A percentile compares a stretch with the other conserved stretches of the same genome.
Evolutionary conservation across 768 basidiomycete genomes (phyloP).

Genomic region (Lactarius pseudohatsudake): DNA sequence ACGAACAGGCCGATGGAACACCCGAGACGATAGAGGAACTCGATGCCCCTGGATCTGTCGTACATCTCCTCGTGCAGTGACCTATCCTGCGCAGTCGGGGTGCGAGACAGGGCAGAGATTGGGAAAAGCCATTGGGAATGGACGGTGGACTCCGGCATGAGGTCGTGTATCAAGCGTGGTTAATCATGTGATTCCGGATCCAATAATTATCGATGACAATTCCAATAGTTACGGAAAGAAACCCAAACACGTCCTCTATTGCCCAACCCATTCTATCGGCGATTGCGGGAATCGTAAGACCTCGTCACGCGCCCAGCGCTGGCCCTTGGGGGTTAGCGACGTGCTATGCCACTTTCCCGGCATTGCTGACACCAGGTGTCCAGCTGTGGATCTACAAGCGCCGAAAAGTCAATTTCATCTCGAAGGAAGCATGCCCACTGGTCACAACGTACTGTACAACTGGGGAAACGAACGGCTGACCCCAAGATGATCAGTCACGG

Average conservation of each 20-base stretch:
- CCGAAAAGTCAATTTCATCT: conserved; percentile 24
- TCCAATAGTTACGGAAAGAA: neutral
- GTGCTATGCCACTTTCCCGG: conserved; percentile 19
- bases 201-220: conserved; percentile 23
- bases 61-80: conserved; percentile 65
- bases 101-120: conserved; percentile 17
- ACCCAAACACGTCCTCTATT: conserved; percentile 13
- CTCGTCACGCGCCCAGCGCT: neutral
- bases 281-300: conserved; percentile 18
- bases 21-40: conserved; percentile 82
- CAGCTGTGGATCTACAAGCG: conserved; percentile 38
- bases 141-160: conserved; percentile 4
- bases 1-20: conserved; percentile 75
- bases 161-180: conserved; percentile 22
- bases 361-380: conserved; percentile 40
- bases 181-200: conserved; percentile 10
- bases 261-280: conserved; percentile 22
- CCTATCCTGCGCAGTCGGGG: conserved; percentile 27
- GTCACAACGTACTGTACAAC: conserved; percentile 55
- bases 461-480: conserved; percentile 68
- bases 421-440: conserved; percentile 19
- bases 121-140: conserved; percentile 28
- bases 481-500: conserved; percentile 19
- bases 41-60: conserved; percentile 77
- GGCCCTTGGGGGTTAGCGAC: conserved; percentile 16